Conservation (phyloP, 2,329 filamentous ascomycete genomes). For the Aureobasidium sp. region DNA sequence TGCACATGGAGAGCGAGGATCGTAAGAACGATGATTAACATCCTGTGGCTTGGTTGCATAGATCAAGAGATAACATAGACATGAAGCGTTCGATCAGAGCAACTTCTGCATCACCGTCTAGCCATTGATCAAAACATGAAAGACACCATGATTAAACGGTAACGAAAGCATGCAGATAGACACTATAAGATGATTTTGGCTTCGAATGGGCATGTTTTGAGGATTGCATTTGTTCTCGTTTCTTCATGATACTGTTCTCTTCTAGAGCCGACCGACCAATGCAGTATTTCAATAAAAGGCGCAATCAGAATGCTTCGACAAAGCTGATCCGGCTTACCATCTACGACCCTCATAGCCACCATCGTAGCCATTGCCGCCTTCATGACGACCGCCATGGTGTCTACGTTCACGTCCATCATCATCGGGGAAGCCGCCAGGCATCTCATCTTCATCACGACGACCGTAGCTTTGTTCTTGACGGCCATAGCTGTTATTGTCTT, state of each 20-base stretch:
- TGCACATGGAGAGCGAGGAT: no score
- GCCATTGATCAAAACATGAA: not conserved
- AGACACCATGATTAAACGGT: not conserved
- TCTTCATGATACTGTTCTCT: not conserved
- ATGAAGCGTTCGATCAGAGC: not conserved
- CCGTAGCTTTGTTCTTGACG: not conserved
- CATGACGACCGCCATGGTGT: conserved; percentile 1
- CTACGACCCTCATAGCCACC: conserved; percentile 3
- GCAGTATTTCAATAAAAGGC: not conserved
- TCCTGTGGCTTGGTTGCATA: not conserved
- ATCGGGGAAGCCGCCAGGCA: conserved; percentile 1
- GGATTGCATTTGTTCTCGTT: not conserved
- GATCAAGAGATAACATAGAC: not conserved
- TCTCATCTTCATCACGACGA: conserved; percentile 3
- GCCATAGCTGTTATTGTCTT: conserved; percentile 13
- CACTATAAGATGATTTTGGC: not conserved
- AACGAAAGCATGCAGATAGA: not conserved
- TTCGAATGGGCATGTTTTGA: not conserved
- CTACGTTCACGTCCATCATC: not conserved
- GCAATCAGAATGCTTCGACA: not conserved
- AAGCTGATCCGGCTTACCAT: not conserved
- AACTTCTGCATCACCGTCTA: not conserved
- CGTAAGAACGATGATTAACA: no score
- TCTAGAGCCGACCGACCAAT: not conserved
- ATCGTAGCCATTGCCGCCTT: not conserved